These are phyloP conservation scores for Thelonectria discophora DNA, from an alignment of 2,329 filamentous ascomycete species.

Conservation along the genomic window DNA sequence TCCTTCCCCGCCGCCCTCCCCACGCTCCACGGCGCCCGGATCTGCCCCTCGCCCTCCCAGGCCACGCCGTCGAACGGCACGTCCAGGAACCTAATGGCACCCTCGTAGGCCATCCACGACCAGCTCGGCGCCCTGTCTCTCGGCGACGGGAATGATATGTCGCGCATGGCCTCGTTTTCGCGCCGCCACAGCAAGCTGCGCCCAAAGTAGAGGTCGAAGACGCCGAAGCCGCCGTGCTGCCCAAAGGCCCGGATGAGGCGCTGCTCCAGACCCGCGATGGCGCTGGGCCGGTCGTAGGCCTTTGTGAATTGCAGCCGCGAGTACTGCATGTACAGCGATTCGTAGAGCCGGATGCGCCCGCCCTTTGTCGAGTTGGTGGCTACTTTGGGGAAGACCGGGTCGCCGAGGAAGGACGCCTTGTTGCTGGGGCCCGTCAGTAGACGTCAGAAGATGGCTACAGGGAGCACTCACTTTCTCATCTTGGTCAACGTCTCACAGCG, in stretches of 20 bases:
- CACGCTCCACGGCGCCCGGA: slow-evolving; percentile 23
- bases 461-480: slow-evolving; percentile 28
- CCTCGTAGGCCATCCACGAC: slow-evolving; percentile 50
- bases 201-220: slow-evolving; percentile 27
- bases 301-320: slow-evolving; percentile 27
- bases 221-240: slow-evolving; percentile 30
- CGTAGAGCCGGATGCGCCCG: slow-evolving; percentile 24
- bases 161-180: background rate
- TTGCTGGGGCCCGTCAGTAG: slow-evolving; percentile 7
- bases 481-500: slow-evolving; percentile 27
- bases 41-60: slow-evolving; percentile 17
- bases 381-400: slow-evolving; percentile 30
- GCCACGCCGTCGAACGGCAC: slow-evolving; percentile 30
- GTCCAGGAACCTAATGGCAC: slow-evolving; percentile 43
- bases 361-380: slow-evolving; percentile 22
- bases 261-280: slow-evolving; percentile 32
- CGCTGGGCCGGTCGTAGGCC: slow-evolving; percentile 28
- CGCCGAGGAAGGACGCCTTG: slow-evolving; percentile 30
- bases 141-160: slow-evolving; percentile 12
- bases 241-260: slow-evolving; percentile 25
- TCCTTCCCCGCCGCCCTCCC: background rate
- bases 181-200: slow-evolving; percentile 33
- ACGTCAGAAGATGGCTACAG: too few species aligned
- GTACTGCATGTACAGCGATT: slow-evolving; percentile 32
- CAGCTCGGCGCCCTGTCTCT: slow-evolving; percentile 39